Evolutionary conservation across 1,284 basidiomycete genomes (phyloP), one percentile per base, ranked within the genome.

Genomic region (Meira miltonrushii): DNA sequence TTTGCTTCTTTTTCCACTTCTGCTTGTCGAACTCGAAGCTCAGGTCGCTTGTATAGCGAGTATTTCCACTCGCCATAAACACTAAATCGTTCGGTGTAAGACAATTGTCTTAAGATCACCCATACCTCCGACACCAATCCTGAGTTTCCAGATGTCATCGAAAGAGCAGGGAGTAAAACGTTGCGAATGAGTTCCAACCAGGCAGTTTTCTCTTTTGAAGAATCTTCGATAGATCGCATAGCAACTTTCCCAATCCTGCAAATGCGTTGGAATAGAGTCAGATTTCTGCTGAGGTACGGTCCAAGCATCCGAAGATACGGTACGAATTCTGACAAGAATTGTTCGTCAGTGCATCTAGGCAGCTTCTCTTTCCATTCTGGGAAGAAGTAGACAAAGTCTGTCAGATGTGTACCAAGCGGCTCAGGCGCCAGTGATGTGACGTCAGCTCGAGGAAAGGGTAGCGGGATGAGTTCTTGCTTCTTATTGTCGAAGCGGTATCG

Each of bases 21-120:
- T 85, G 74, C 72, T 50, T 78, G 74, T 33, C 77, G 73, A 11
- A 76, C 77, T 46, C 53, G 77, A 62, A 79, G 78, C 69, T 77
- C 82, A 43, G 66, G 79, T 66, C 64, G 80, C 56, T 79, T 79
- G 67, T 81, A 82, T n/a, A 81, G 84, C 51, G 82, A 81, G 56
- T 86, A 84, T 79, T 89, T 88, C 95, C 94, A 97, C 81, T 98
- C 93, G 51, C 93, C 95, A 72, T 98, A 96, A 28, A 98, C 81
- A 40, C 84, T 84, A 85, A 90, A 97, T 2, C 95, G 88, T 48
- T 85, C 82, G 7, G 87, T 85, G 58, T 87, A 88, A 50, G 89
- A 86, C 75, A 89, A 89, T 62, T 85, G 84, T 43, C 85, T 82
- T 51, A 98, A 83, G 48, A 96, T 84, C 62, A 57, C 59, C 75